phyloP scores from a whole-genome alignment of 306 rosid species.

The Rosa lucieae region DNA sequence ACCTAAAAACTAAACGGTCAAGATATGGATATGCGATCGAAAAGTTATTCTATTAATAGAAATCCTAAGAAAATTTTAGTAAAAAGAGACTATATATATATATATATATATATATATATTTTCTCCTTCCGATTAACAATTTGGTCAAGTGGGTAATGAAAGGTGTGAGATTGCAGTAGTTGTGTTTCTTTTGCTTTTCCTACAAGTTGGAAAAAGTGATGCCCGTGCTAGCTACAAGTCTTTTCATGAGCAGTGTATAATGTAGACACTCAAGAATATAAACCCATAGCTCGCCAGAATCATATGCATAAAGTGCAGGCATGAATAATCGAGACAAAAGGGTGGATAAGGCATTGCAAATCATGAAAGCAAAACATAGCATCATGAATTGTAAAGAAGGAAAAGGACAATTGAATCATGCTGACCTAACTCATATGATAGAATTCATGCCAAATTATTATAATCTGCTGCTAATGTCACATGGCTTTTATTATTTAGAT shows the following conservation, averaged over 20 bases:
- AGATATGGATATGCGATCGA: no score
- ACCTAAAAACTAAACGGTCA: no score
- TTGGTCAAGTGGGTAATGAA: neutral
- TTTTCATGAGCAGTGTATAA: constrained; percentile 1
- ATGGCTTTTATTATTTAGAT: neutral
- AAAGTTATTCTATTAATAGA: no score
- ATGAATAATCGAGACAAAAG: constrained; percentile 15
- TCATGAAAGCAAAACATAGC: constrained; percentile 1
- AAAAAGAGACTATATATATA: no score
- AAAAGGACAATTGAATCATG: neutral
- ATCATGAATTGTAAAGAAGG: neutral
- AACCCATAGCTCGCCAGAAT: neutral
- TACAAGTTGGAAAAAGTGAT: constrained; percentile 7
- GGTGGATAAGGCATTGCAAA: constrained; percentile 5
- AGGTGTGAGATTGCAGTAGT: neutral
- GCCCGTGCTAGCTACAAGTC: neutral
- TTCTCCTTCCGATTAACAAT: neutral
- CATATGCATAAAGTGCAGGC: constrained; percentile 18
- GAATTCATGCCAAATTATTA: neutral
- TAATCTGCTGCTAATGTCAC: neutral
- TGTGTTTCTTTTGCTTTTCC: neutral
- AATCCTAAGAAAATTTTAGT: no score
- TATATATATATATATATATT: neutral
- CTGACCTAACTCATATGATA: neutral
- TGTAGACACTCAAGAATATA: constrained; percentile 8